Base-by-base conservation (phyloP, 1,284 basidiomycete species). In the Spongispora temasekensis region DNA sequence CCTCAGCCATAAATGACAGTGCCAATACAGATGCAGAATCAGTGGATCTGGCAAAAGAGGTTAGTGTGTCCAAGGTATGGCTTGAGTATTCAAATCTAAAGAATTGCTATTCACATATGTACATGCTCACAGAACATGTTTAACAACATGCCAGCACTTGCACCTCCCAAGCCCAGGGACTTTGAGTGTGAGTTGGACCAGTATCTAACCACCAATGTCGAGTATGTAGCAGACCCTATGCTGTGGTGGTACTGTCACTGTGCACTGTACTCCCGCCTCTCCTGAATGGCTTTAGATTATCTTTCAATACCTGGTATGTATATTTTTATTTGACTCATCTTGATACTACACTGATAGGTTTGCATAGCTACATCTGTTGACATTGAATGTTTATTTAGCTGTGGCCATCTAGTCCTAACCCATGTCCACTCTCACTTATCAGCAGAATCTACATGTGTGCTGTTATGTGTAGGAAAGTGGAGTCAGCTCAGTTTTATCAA, bases 341-440 rank as follows among this genome's bases (percentile, higher is more conserved):
- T n/a, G n/a, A n/a, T n/a, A 50, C 46, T 27, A 35, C 31, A 17
- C 21, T 42, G 23, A 42, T 42, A n/a, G n/a, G 23, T 42, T 42
- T 21, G 40, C 21, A 28, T 56, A 74, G 70, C 68, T 17, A 70
- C 66, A 25, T 72, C 72, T 6, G 59, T 73, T 15, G 61, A 68
- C 54, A 65, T 75, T 12, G 61, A 74, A 55, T 58, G 61, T 0
- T 34, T 71, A 2, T 75, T 75, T 55, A 74, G 72, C 64, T 53
- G 56, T 32, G 71, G 70, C 2, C 59, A 58, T 0, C 63, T 68
- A 0, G 56, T 74, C 15, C 50, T 74, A 1, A 60, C 59, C 3
- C 67, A 72, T 30, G 52, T 65, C 2, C 59, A 62, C 19, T 70
- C 64, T 23, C 56, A 61, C 0, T 55, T 75, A 0, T 62, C 61